Percentiles rank a stretch among this genome's conserved stretches.
These are phyloP conservation scores for Huntiella bhutanensis DNA, from an alignment of 2,329 filamentous ascomycete species.

Conservation along the genomic window DNA sequence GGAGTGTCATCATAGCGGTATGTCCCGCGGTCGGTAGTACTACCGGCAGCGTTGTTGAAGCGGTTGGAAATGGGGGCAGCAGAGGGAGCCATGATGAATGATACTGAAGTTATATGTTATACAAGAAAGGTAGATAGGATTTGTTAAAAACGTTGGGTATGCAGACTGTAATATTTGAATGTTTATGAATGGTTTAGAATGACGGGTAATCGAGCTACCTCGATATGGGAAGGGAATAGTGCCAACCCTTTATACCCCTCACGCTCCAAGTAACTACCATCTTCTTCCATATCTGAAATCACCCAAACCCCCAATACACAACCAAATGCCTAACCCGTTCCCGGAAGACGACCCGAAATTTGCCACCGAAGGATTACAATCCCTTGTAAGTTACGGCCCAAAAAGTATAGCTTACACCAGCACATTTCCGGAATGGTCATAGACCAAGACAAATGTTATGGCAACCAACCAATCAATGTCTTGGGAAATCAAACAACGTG, in stretches of 20 bases:
- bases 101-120: background rate
- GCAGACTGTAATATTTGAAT: background rate
- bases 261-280: no score
- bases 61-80: constrained; percentile 15
- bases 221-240: no score
- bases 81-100: background rate
- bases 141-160: background rate
- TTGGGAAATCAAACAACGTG: no score
- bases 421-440: no score
- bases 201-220: background rate
- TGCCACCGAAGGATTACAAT: background rate
- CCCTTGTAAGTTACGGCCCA: constrained; percentile 2
- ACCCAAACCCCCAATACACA: no score
- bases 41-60: constrained; percentile 34
- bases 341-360: constrained; percentile 8
- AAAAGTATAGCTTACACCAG: background rate
- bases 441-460: no score
- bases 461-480: no score
- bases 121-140: background rate
- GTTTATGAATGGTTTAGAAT: background rate
- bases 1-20: constrained; percentile 35
- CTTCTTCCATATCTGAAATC: no score
- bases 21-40: constrained; percentile 13
- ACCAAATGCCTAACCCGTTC: no score
- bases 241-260: no score